phyloP scores from a whole-genome alignment of 768 basidiomycete genomes.

The Hericium coralloides region DNA sequence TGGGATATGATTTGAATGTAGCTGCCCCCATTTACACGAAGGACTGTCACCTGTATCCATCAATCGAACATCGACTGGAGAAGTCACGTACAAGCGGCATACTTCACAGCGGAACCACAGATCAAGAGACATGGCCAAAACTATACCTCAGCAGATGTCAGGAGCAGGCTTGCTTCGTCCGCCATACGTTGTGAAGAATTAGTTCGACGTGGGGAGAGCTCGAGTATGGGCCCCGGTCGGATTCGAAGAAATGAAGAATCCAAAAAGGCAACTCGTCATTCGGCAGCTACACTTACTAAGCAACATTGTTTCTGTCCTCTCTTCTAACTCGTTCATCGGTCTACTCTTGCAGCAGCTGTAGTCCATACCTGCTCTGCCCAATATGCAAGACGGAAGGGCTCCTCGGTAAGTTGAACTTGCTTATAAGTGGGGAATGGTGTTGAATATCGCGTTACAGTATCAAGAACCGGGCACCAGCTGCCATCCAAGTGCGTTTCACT shows the following conservation, averaged over 20 bases:
- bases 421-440: background rate
- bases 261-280: background rate
- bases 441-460: conserved; percentile 41
- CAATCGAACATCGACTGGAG: too few relatives aligned
- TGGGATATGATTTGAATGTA: background rate
- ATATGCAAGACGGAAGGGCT: conserved; percentile 76
- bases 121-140: too few relatives aligned
- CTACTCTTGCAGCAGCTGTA: background rate
- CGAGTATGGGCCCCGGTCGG: too few relatives aligned
- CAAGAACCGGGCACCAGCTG: conserved; percentile 93
- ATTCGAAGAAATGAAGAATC: too few relatives aligned
- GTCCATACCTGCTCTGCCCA: conserved; percentile 10
- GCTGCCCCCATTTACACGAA: too few relatives aligned
- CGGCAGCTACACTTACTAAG: background rate
- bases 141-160: too few relatives aligned
- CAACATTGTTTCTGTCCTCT: background rate
- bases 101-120: too few relatives aligned
- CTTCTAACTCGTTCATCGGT: background rate
- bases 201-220: too few relatives aligned
- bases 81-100: too few relatives aligned
- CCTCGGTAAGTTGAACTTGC: conserved; percentile 42
- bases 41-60: too few relatives aligned
- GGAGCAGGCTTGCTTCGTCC: too few relatives aligned
- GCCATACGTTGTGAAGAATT: too few relatives aligned
- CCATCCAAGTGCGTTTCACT: conserved; percentile 60